Base-by-base conservation (phyloP, 2,329 filamentous ascomycete species). In the Fusarium temperatum region DNA sequence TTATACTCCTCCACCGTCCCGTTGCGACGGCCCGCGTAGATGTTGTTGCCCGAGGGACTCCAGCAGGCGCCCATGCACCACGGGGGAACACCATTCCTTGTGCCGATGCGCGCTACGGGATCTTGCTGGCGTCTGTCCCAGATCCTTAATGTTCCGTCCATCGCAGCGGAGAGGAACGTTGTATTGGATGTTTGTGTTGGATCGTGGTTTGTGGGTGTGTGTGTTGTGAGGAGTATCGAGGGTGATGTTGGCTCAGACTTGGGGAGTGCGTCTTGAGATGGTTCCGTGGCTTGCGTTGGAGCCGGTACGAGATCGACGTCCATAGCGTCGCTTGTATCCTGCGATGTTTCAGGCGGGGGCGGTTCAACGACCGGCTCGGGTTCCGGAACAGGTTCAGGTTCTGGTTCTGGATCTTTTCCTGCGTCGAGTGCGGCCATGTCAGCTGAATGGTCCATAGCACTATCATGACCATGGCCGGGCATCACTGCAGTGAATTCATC, bases 41-140 rank as follows among this genome's bases (percentile, higher is more conserved):
- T 95, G 82, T 90, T 94, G 83, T 98, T 98, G 20, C 96, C 96
- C 80, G 98, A 94, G 1, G 95, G 95, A 62, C 93, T 96, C 96
- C 96, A 99, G 84, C 95, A 98, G 2, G 95, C 94, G 75, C 94
- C 95, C 91, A 98, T 98, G 82, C 96, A 98, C 96, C 96, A 99
- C 1, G 96, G 96, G 3, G 96, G 96, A 2, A 94, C 93, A 24
- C 91, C 91, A 17, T 90, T 89, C 17, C 91, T 87, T 24, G 93
- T 94, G 3, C 88, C 87, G 64, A 98, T 96, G 35, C 92, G 90
- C 6, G 96, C 95, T 4, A 98, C 87, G 0, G 96, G 93, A 41
- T 92, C 89, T 3, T 89, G 89, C 72, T 93, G 89, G 26, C 96
- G 91, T 7, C 92, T 87, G 79, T 99, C 97, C 96, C 96, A 99